These are phyloP conservation scores for Rhinocladiella mackenziei DNA, from an alignment of 2,329 filamentous ascomycete genomes.

Conservation along the genomic window DNA sequence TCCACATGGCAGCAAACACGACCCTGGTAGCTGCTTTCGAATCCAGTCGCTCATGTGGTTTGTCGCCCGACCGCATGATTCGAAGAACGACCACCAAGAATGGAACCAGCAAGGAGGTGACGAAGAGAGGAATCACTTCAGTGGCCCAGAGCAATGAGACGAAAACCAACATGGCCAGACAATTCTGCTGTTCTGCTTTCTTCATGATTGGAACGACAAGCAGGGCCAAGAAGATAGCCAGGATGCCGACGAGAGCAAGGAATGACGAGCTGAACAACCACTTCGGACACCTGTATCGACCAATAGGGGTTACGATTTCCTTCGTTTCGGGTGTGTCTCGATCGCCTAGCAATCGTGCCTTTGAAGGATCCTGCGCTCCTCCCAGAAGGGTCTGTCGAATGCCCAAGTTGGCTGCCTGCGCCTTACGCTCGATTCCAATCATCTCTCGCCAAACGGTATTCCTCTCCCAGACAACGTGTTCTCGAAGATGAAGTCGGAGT, in stretches of 20 bases:
- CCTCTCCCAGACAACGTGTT: slow-evolving; percentile 97
- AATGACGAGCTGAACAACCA: slow-evolving; percentile 85
- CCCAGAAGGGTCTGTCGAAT: slow-evolving; percentile 73
- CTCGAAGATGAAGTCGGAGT: slow-evolving; percentile 80
- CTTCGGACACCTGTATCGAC: slow-evolving; percentile 67
- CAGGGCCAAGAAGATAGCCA: slow-evolving; percentile 69
- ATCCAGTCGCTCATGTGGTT: slow-evolving; percentile 66
- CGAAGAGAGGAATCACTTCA: slow-evolving; percentile 94
- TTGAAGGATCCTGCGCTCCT: slow-evolving; percentile 62
- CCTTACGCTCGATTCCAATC: slow-evolving; percentile 94
- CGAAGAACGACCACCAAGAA: slow-evolving; percentile 84
- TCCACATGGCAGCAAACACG: slow-evolving; percentile 97
- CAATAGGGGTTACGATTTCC: slow-evolving; percentile 73
- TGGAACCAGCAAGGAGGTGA: slow-evolving; percentile 88
- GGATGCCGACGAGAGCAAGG: slow-evolving; percentile 66
- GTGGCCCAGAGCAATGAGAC: slow-evolving; percentile 95
- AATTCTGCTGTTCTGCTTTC: slow-evolving; percentile 88
- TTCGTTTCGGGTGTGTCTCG: slow-evolving; percentile 59
- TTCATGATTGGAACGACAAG: slow-evolving; percentile 78
- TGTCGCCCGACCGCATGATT: slow-evolving; percentile 74
- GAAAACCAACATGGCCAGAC: slow-evolving; percentile 86
- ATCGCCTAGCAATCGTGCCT: slow-evolving; percentile 77
- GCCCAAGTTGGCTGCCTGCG: slow-evolving; percentile 88
- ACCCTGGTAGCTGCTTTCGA: slow-evolving; percentile 76
- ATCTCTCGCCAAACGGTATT: slow-evolving; percentile 99